Base-by-base conservation (phyloP, 1,284 basidiomycete genomes). In the Ustilago nuda region DNA sequence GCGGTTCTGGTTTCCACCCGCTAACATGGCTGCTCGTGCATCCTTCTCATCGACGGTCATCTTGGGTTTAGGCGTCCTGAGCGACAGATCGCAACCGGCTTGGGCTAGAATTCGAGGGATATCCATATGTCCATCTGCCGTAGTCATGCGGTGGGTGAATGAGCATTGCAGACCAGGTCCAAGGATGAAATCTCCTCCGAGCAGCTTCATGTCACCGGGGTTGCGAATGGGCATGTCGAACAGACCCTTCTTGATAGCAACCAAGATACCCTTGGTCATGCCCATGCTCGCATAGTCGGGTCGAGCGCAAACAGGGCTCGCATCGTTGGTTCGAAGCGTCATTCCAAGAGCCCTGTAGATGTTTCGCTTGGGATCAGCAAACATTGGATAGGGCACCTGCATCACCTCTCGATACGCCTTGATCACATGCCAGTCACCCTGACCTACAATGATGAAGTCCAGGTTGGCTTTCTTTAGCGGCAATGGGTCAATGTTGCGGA, bases 141-240 rank as follows among this genome's bases (percentile, higher is more conserved):
- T 82, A 8, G 79, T 81, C 74, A 80, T 78, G 45, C 74, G 67
- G 58, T 77, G 76, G n/a, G 79, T 45, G 48, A 64, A 68, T 62
- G 74, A 70, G 72, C 37, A 63, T 51, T 56, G 64, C n/a, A 85
- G 67, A 4, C 73, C 91, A 53, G 92, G 92, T 30, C 92, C 92
- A 59, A 96, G 89, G 32, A 95, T 89, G 82, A 95, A 95, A 87
- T 95, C 94, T 30, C 94, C 94, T 17, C 94, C 94, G 35, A 95
- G 89, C 85, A 94, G 92, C 56, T 88, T 86, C 52, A 90, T 87
- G 81, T 94, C 91, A 0, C 94, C 94, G 1, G 92, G 92, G 62
- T 90, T 90, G 85, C 91, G 91, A 11, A 94, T 87, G 0, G 93
- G 92, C 90, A 94, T 91, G 39, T 92, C 84, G 55, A 83, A 79